Evolutionary conservation across 192 early-diverging fungal species (phyloP), one percentile per base, ranked within the genome.

Genomic region (Dispira simplex): DNA sequence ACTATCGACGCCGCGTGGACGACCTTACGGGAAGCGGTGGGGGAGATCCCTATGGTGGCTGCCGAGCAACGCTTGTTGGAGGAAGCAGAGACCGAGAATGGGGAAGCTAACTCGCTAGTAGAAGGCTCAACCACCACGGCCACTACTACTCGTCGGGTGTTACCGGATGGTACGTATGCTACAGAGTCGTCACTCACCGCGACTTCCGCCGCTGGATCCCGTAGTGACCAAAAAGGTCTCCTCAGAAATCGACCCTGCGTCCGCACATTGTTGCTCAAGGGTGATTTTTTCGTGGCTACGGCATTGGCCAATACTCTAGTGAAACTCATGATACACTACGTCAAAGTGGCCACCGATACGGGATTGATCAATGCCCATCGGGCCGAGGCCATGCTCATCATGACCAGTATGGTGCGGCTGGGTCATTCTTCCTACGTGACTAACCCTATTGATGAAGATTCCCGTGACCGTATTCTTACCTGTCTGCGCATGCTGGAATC

Each of bases 321-420:
- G 28, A 99, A 99, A 74, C 72, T 99, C 51, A 87, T 90, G 2
- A 74, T 97, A 63, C 86, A 92, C 39, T 90, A 85, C 69, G 63
- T 66, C 4, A 64, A 73, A 25, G n/a, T 59, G 55, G 32, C 23
- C 18, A 69, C 76, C 23, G 78, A 77, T 46, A 43, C 78, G 11
- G 72, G 71, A 8, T 71, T 83, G 55, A 71, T 81, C 44, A 97
- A 99, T 72, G 77, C 87, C 27, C 82, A 89, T 52, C 84, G 84
- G n/a, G 88, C 93, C n/a, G 95, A 97, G 71, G 90, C 90, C 9
- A 94, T 97, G 91, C 77, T 97, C 68, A 97, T 99, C 63, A 91
- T 99, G 90, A 91, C 95, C 3, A 86, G 88, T 65, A 86, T 99
- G 44, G 84, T 97, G 60, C 85, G 93, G 55, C 83, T 94, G 44